Evolutionary conservation across 75 land plant species (phyloP), one percentile per base, ranked within the genome.

Genomic region (Picea sitchensis): DNA sequence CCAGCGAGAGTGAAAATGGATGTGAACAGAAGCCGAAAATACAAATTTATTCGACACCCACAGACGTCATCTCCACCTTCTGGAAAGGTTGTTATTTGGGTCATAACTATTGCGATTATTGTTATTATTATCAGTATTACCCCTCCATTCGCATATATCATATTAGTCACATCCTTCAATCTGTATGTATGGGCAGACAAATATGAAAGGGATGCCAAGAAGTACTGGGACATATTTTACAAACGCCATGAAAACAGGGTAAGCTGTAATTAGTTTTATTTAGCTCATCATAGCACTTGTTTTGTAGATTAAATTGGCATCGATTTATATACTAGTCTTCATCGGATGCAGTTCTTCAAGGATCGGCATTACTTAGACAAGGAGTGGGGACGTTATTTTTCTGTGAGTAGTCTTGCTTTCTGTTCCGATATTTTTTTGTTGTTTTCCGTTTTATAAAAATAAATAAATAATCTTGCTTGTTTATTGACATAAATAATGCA

Each of bases 331-430:
- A 0, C 58, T 20, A 54, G 14, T 14, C 41, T 13, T 61, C 23
- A 20, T 51, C 41, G 58, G 62, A 76, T 83, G 58, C 85, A 96
- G 99, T 97, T 97, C 80, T 97, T 97, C 79, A 97, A 97, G 85
- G 99, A 97, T 76, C 92, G 99, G 47, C 99, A 97, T 74, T 97
- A 97, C 87, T 81, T 97, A 78, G 97, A 97, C 81, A 97, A 97
- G 85, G 99, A 97, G 83, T 97, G 99, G 99, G 99, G 98, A 13
- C 78, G 23, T 74, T 89, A 93, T 77, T 95, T 97, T 75, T 76
- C 81, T 81, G 92, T 92, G 44, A 79, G 87, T 81, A 58, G 17
- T 14, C 26, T 23, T 17, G 23, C 21, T 11, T 61, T 51, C 56
- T 51, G 56, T 51, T 51, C 12, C 9, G 56, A 51, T 51, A 9